Evolutionary conservation across 2,329 filamentous ascomycete species (phyloP).

Genomic region (Beauveria asiatica): DNA sequence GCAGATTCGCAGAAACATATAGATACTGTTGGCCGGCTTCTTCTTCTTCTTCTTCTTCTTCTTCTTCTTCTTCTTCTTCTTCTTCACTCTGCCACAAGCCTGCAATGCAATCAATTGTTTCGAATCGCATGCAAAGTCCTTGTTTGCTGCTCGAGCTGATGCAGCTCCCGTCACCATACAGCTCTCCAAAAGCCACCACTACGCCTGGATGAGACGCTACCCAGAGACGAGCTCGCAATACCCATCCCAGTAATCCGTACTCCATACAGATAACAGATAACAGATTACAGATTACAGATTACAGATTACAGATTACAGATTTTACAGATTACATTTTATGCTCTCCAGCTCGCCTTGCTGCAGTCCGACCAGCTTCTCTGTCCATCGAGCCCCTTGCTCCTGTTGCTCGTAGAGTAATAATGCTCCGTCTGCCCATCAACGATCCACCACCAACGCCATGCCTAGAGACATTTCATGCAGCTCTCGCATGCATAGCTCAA

Average conservation of each 20-base stretch:
- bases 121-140: not conserved
- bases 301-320: too few species aligned
- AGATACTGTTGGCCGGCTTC: not conserved
- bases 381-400: not conserved
- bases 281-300: too few species aligned
- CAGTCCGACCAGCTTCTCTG: not conserved
- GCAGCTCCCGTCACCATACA: not conserved
- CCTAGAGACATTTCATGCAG: slow-evolving; percentile 10
- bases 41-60: not conserved
- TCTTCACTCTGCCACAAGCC: not conserved
- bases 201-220: not conserved
- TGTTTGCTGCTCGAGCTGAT: slow-evolving; percentile 1
- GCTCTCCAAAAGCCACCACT: slow-evolving; percentile 7
- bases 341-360: not conserved
- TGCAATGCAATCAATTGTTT: not conserved
- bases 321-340: too few species aligned
- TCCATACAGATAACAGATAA: too few species aligned
- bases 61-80: not conserved
- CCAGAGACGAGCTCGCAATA: not conserved
- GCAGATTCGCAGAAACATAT: not conserved
- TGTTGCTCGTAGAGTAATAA: slow-evolving; percentile 1
- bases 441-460: slow-evolving; percentile 7
- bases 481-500: slow-evolving; percentile 8
- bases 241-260: not conserved
- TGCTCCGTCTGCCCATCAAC: not conserved